These are phyloP conservation scores for Umbelopsis sp. DNA, from an alignment of 192 early-diverging fungal genomes.

Conservation along the genomic window DNA sequence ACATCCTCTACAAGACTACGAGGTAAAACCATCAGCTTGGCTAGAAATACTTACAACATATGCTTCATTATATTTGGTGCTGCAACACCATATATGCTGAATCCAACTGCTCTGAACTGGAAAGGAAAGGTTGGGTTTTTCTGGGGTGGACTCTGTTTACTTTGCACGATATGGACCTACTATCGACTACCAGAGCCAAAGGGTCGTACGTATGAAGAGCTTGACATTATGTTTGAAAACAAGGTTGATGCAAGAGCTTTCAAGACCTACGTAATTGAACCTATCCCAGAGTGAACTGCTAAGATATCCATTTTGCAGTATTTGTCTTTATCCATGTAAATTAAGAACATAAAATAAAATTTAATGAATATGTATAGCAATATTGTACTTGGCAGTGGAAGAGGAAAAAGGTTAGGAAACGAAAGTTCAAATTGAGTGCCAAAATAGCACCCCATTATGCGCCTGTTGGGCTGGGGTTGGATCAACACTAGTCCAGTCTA, in stretches of 20 bases:
- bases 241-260: not conserved
- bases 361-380: too few species aligned
- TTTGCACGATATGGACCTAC: not conserved
- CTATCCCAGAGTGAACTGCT: not conserved
- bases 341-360: too few species aligned
- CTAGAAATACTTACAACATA: not conserved
- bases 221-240: constrained; percentile 1
- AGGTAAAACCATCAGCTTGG: not conserved
- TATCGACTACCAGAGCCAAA: not conserved
- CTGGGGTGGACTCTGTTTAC: not conserved
- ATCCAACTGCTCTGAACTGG: not conserved
- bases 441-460: too few species aligned
- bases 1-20: constrained; percentile 5
- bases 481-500: too few species aligned
- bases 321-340: too few species aligned
- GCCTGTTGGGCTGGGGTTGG: too few species aligned
- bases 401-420: too few species aligned
- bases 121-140: constrained; percentile 3
- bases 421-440: too few species aligned
- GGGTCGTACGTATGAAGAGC: constrained; percentile 8
- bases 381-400: too few species aligned
- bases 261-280: not conserved
- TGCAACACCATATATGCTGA: constrained; percentile 1
- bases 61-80: not conserved
- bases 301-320: not conserved